phyloP scores from a whole-genome alignment of 140 eudicot species.

The Anethum foeniculum region DNA sequence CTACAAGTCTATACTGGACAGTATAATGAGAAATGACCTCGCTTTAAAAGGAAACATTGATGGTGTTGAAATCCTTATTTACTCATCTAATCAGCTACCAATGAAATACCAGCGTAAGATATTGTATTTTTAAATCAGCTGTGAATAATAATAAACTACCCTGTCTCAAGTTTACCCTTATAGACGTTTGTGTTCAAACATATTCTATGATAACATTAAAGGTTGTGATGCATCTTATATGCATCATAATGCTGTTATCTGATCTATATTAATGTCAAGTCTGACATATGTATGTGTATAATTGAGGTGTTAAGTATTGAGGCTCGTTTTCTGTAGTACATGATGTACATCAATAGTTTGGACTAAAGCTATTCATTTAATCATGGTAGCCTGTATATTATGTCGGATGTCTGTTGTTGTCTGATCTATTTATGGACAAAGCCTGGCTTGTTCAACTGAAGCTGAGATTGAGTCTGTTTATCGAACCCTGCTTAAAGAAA shows the following conservation, averaged over 20 bases:
- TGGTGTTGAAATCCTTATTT: slow-evolving; percentile 85
- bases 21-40: slow-evolving; percentile 73
- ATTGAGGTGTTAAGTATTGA: not conserved
- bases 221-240: not conserved
- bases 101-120: slow-evolving; percentile 72
- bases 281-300: not conserved
- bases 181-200: not conserved
- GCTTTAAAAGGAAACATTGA: slow-evolving; percentile 77
- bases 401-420: not conserved
- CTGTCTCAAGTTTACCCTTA: not conserved
- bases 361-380: not conserved
- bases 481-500: not conserved
- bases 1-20: slow-evolving; percentile 70
- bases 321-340: not conserved
- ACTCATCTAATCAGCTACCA: slow-evolving; percentile 86
- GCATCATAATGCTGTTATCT: not conserved
- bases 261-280: not conserved
- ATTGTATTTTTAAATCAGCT: not conserved
- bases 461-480: not conserved
- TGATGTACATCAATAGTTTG: not conserved
- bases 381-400: not conserved
- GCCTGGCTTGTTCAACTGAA: not conserved
- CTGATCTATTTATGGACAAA: not conserved
- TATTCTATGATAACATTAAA: not conserved
- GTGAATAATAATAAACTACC: not conserved